phyloP scores from a whole-genome alignment of 1,284 basidiomycete species.

The Athelia psychrophila region DNA sequence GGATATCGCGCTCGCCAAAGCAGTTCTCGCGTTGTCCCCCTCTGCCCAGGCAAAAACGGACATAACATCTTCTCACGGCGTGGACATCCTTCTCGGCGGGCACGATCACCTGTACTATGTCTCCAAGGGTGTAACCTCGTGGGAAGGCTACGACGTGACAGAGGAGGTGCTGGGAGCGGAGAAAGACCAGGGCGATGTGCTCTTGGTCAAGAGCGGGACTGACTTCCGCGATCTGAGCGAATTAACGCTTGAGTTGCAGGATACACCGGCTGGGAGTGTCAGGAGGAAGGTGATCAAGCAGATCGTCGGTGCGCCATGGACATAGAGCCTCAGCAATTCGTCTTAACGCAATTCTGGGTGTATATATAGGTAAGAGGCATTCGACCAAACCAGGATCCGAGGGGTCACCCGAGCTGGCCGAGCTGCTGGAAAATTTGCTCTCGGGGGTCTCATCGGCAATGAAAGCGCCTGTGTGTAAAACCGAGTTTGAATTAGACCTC shows the following conservation, averaged over 20 bases:
- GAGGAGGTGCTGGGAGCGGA: constrained; percentile 67
- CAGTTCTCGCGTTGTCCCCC: constrained; percentile 59
- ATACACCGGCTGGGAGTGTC: constrained; percentile 60
- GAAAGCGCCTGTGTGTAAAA: constrained; percentile 72
- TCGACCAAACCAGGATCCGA: constrained; percentile 58
- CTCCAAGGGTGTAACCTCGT: constrained; percentile 69
- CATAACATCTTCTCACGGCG: constrained; percentile 64
- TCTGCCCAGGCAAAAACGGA: constrained; percentile 42
- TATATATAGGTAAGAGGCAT: constrained; percentile 58
- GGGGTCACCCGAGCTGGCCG: constrained; percentile 55
- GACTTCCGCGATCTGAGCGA: constrained; percentile 90
- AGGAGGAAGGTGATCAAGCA: constrained; percentile 65
- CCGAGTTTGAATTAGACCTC: constrained; percentile 70
- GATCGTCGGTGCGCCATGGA: constrained; percentile 49
- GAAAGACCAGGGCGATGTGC: constrained; percentile 68
- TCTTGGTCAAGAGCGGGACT: constrained; percentile 84
- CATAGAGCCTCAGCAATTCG: no score
- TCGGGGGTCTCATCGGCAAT: constrained; percentile 71
- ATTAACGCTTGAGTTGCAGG: constrained; percentile 60
- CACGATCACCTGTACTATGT: constrained; percentile 91
- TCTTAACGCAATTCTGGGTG: background rate
- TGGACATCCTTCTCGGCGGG: constrained; percentile 85
- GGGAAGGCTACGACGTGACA: constrained; percentile 68
- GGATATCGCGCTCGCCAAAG: constrained; percentile 63
- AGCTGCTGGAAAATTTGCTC: constrained; percentile 65